Base-by-base conservation (phyloP, 2,329 filamentous ascomycete species). In the Pseudogymnoascus sp. region DNA sequence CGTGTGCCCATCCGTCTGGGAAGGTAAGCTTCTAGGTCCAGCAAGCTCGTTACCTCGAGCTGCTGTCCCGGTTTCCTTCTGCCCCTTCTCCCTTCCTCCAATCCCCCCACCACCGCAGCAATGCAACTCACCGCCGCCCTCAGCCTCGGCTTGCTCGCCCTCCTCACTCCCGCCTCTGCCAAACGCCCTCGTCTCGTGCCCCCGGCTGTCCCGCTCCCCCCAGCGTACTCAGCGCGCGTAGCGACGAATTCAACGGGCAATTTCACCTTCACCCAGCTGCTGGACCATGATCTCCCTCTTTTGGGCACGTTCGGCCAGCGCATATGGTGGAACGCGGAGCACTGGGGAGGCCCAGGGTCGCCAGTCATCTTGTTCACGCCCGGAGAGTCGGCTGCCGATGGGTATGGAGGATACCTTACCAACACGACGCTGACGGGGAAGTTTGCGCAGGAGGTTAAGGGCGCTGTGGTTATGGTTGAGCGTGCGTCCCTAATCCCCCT, bases 201-300 rank as follows among this genome's bases (percentile, higher is more conserved):
- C 5, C 39, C 39, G 9, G 10, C 39, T 10, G 39, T 41, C 9
- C 39, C 39, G 9, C 39, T 41, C 4, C 39, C 39, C 2, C 39
- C 39, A 1, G 39, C 39, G 3, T 17, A 17, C 4, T 9, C 39
- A 1, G 39, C 39, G 39, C 39, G 39, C 17, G 24, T 41, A 17
- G 21, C 40, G 40, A 44, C 40, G 40, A 44, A 44, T 4, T 44
- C 40, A 24, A 44, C 40, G 21, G 50, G 50, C 26, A 21, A 57
- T 5, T 57, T 57, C 13, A 7, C 13, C 26, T 85, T 84, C 63
- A 69, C 79, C 64, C 84, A 86, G 70, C 74, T 81, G 60, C 79
- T 86, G 58, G 83, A 87, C 67, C 84, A 87, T 70, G 71, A 75
- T 4, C 74, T 84, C 65, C 81, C 81, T 1, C 72, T 72, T n/a